A percentile compares a stretch with the other conserved stretches of the same genome.
Evolutionary conservation across 1,284 basidiomycete species (phyloP).

Genomic region (Pseudomicrostroma phylloplanum): DNA sequence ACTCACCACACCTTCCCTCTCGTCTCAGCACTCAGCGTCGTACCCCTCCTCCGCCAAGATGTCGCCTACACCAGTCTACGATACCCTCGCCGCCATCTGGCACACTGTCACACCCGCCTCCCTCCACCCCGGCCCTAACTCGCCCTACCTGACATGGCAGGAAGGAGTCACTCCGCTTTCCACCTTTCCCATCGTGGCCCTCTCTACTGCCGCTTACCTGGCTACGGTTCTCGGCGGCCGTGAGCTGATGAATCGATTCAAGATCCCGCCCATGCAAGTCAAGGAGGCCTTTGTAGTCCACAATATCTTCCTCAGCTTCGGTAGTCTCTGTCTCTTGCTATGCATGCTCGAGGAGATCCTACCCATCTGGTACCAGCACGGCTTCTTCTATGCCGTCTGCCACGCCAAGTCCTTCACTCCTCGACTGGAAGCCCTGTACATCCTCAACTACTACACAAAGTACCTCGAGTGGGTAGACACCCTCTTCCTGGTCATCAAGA

Average conservation of each 20-base stretch:
- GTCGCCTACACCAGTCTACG: slow-evolving; percentile 12
- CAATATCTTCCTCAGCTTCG: slow-evolving; percentile 14
- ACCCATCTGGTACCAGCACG: slow-evolving; percentile 18
- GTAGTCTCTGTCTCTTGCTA: slow-evolving; percentile 9
- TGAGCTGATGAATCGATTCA: slow-evolving; percentile 8
- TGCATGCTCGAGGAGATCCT: slow-evolving; percentile 20
- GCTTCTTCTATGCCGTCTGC: slow-evolving; percentile 18
- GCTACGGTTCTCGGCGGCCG: slow-evolving; percentile 9
- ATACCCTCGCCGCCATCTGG: slow-evolving; percentile 6
- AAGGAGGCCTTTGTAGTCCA: slow-evolving; percentile 13
- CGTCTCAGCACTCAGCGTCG: neutral
- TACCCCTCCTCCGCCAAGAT: neutral
- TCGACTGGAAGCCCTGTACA: slow-evolving; percentile 17
- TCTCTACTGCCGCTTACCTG: slow-evolving; percentile 8
- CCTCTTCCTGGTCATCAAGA: slow-evolving; percentile 17
- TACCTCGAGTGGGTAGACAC: slow-evolving; percentile 17
- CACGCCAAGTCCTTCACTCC: slow-evolving; percentile 8
- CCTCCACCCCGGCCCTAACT: slow-evolving; percentile 3
- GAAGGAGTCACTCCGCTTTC: slow-evolving; percentile 40
- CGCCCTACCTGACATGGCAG: slow-evolving; percentile 29
- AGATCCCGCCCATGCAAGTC: slow-evolving; percentile 5
- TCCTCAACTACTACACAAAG: slow-evolving; percentile 19
- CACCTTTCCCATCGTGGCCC: slow-evolving; percentile 25
- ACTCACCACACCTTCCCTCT: too few relatives aligned
- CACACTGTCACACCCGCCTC: neutral